Percentiles rank a stretch among this genome's conserved stretches.
phyloP scores from a whole-genome alignment of 2,329 filamentous ascomycete species.

The Xylariaceae sp. region DNA sequence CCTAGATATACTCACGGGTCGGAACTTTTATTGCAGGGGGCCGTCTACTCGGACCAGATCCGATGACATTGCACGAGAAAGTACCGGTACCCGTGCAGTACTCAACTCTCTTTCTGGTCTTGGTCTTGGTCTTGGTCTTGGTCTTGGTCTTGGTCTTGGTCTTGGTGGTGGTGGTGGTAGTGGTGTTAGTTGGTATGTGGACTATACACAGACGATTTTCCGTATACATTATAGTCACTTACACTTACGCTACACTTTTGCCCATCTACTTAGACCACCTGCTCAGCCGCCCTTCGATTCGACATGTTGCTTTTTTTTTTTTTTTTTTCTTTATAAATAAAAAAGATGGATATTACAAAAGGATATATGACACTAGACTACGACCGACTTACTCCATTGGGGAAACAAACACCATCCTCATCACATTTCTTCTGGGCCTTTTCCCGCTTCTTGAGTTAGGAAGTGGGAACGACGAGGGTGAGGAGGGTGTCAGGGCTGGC shows the following conservation, averaged over 20 bases:
- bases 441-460: constrained; percentile 9
- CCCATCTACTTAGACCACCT: background rate
- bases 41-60: background rate
- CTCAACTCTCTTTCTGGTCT: background rate
- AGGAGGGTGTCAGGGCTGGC: background rate
- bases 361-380: too few species aligned
- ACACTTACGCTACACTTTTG: too few species aligned
- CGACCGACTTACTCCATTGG: background rate
- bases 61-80: background rate
- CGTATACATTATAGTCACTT: too few species aligned
- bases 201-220: too few species aligned
- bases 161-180: too few species aligned
- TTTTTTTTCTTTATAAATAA: too few species aligned
- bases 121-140: too few species aligned
- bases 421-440: background rate
- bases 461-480: background rate
- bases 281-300: background rate
- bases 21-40: background rate
- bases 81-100: background rate
- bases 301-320: background rate
- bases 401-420: background rate
- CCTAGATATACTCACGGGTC: background rate
- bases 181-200: too few species aligned
- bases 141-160: too few species aligned
- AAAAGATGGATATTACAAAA: too few species aligned